Evolutionary conservation across 768 basidiomycete species (phyloP), one percentile per base, ranked within the genome.

Genomic region (Rossbeevera mucosa): DNA sequence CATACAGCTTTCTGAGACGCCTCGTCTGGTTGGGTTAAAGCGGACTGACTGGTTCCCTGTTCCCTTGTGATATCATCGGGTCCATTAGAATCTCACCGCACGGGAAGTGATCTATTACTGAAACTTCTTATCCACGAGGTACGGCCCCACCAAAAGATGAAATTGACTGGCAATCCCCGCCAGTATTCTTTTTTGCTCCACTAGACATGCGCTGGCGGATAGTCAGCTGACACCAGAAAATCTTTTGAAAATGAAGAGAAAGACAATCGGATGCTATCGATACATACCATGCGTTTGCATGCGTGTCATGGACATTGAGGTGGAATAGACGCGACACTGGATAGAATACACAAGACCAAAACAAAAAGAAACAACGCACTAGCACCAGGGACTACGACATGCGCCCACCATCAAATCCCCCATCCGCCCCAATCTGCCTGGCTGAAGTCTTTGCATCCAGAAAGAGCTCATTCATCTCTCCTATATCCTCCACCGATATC

Each of bases 401-500:
- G 29, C 59, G 55, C 2, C 71, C 59, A 18, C 72, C 71, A 36
- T 66, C 60, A 47, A 67, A 72, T 22, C 70, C 67, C 4, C 69
- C 72, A 22, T 67, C 65, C 14, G 69, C 76, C 57, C 70, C 69
- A 30, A 83, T 82, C 55, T 79, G 74, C 21, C 68, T 64, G n/a
- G 85, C 85, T 51, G 79, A 80, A 0, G 88, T 85, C 66, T 94
- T 95, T 18, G 95, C 93, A 68, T 98, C 94, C 61, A 97, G 75
- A 77, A 99, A 99, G 28, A 99, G 74, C 64, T 91, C 91, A 57
- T 86, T 86, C 86, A 96, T 93, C 77, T 97, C 94, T 29, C 80
- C 78, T 45, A 98, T 84, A 68, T 99, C 96, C 57, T 97, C 93
- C 3, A 85, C 71, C 55, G 84, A 81, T 51, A 98, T 91, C 62